Evolutionary conservation across 2,329 filamentous ascomycete species (phyloP), one percentile per base, ranked within the genome.

Genomic region (Myotisia sp.): DNA sequence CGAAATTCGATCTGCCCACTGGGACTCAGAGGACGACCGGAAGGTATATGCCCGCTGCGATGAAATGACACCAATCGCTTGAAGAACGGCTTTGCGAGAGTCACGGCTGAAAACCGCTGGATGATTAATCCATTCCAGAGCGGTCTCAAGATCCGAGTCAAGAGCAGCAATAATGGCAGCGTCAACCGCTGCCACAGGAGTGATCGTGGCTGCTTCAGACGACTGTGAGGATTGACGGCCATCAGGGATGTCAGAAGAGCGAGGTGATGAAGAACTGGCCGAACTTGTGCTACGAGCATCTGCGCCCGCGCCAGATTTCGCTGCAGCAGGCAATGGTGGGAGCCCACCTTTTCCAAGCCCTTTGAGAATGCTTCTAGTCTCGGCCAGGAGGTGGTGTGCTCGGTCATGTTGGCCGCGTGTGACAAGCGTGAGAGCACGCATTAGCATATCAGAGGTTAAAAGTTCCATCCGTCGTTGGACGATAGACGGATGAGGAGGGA

Each of bases 401-500:
- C 86, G 79, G 50, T 98, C 90, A 53, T 94, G 83, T 58, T 95
- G 87, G 21, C 83, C 84, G 23, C 85, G 75, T 40, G 83, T 83
- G 13, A 95, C 86, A 13, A 98, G 70, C 0, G 85, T 93, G 40
- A 98, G 64, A 9, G 90, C 86, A 38, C 90, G 71, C 5, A 84
- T 92, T 42, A 98, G 71, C 90, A 98, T 98, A 54, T 98, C 90
- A 1, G 87, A 95, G 2, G 90, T 95, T 34, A 98, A 70, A 19
- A 98, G 67, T 58, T 98, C 90, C 90, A 98, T 98, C 29, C 90
- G 79, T 26, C 90, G 74, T 60, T 98, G 90, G 5, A 98, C 87
- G 39, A 98, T 85, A 42, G 79, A 83, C 3, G 90, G 86, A 52
- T 95, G 90, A 29, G 90, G 87, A 9, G 90, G 90, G 41, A 98